These are phyloP conservation scores for Alternaria gansuensis DNA, from an alignment of 2,329 filamentous ascomycete species.

Conservation along the genomic window DNA sequence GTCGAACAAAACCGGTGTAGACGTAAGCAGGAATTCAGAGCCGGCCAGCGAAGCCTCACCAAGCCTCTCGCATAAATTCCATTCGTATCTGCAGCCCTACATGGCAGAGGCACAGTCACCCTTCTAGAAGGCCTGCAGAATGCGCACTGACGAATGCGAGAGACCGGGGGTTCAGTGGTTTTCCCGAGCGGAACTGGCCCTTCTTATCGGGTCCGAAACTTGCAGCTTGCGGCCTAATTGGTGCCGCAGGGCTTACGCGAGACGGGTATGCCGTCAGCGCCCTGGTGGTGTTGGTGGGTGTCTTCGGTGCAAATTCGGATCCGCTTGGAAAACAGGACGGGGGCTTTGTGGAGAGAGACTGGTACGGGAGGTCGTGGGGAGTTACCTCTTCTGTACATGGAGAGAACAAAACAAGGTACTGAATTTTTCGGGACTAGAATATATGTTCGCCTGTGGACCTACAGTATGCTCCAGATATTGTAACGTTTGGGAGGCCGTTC, in stretches of 20 bases:
- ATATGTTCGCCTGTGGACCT: not conserved
- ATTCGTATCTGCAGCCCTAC: conserved; percentile 5
- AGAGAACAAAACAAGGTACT: not conserved
- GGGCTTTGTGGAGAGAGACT: not conserved
- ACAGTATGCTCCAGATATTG: not conserved
- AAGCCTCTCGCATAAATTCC: not conserved
- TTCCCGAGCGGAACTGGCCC: too few relatives aligned
- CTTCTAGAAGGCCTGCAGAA: conserved; percentile 10
- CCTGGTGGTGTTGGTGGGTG: not conserved
- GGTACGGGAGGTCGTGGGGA: not conserved
- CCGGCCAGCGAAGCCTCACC: not conserved
- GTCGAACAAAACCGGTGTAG: not conserved
- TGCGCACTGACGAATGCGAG: not conserved
- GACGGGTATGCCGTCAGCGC: conserved; percentile 1
- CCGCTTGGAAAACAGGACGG: not conserved
- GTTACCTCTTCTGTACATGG: not conserved
- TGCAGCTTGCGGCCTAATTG: not conserved
- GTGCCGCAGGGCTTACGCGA: conserved; percentile 6
- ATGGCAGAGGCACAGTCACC: not conserved
- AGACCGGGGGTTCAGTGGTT: too few relatives aligned
- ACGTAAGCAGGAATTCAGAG: not conserved
- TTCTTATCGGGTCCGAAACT: conserved; percentile 7
- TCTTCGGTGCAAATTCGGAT: conserved; percentile 6
- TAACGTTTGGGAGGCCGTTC: not conserved
- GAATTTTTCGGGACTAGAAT: not conserved